A percentile compares a stretch with the other conserved stretches of the same genome.
Evolutionary conservation across 768 basidiomycete species (phyloP).

Genomic region (Agaricus subrufescens): DNA sequence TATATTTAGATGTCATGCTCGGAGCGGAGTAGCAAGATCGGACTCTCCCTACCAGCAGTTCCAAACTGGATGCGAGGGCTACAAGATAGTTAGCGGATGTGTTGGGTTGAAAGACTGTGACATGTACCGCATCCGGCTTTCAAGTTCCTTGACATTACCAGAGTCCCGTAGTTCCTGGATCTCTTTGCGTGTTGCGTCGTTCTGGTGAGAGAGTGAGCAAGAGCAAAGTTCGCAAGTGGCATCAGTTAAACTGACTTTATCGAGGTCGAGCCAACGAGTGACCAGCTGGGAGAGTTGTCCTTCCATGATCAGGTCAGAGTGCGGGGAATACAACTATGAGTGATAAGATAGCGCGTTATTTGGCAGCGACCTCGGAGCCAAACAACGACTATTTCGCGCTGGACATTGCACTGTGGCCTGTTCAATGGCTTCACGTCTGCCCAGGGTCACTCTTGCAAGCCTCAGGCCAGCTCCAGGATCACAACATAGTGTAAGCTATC

Average conservation of each 20-base stretch:
- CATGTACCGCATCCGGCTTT: slow-evolving; percentile 50
- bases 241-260: not conserved
- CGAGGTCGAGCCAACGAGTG: slow-evolving; percentile 1
- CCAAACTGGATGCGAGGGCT: slow-evolving; percentile 82
- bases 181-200: slow-evolving; percentile 43
- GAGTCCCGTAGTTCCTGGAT: slow-evolving; percentile 41
- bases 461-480: slow-evolving; percentile 68
- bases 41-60: slow-evolving; percentile 60
- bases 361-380: slow-evolving; percentile 8
- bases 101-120: not conserved
- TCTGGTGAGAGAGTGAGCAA: slow-evolving; percentile 28
- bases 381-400: slow-evolving; percentile 6
- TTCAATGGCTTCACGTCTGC: slow-evolving; percentile 31
- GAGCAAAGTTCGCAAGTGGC: not conserved
- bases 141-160: slow-evolving; percentile 42
- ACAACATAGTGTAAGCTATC: slow-evolving; percentile 50
- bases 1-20: slow-evolving; percentile 17
- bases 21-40: not conserved
- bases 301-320: not conserved
- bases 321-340: not conserved
- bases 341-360: slow-evolving; percentile 3
- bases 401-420: not conserved
- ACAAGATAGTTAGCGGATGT: not conserved
- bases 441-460: slow-evolving; percentile 61
- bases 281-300: slow-evolving; percentile 1